phyloP scores from a whole-genome alignment of 225 moss, liverwort and hornwort species.

The Marchantia polymorpha region DNA sequence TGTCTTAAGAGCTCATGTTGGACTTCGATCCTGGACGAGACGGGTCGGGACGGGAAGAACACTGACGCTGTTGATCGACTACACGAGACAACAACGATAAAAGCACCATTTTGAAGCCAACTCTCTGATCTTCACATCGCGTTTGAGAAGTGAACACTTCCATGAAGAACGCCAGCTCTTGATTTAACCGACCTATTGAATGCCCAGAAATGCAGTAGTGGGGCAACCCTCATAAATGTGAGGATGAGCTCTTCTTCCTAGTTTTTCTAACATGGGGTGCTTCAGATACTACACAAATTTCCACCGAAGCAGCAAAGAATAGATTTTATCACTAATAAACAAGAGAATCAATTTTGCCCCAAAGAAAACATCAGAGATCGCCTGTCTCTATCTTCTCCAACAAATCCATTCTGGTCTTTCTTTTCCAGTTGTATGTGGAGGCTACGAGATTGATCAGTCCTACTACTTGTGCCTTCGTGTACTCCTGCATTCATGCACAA shows the following conservation, averaged over 20 bases:
- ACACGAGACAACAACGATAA: not conserved
- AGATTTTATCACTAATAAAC: conserved; percentile 8
- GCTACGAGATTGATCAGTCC: conserved; percentile 96
- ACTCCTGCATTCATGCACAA: conserved; percentile 59
- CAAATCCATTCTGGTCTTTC: conserved; percentile 81
- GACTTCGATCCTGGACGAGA: conserved; percentile 4
- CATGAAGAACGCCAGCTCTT: conserved; percentile 2
- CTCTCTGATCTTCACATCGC: conserved; percentile 2
- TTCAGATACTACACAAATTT: conserved; percentile 10
- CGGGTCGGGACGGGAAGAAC: not conserved
- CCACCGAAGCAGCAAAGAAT: conserved; percentile 24
- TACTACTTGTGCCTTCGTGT: conserved; percentile 76
- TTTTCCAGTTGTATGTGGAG: conserved; percentile 85
- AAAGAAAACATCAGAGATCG: conserved; percentile 51
- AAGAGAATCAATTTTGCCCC: conserved; percentile 3
- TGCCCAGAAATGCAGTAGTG: conserved; percentile 8
- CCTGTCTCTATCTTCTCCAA: conserved; percentile 86
- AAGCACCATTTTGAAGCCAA: not conserved
- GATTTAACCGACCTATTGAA: conserved; percentile 6
- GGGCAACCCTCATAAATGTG: not conserved
- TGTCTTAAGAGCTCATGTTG: conserved; percentile 10
- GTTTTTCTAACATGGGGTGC: conserved; percentile 13
- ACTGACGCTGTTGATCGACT: conserved; percentile 1
- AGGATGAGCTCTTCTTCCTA: conserved; percentile 10
- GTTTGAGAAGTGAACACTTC: not conserved